Evolutionary conservation across 805 yeast species (phyloP), one percentile per base, ranked within the genome.

Genomic region (Sugiyamaella mastotermitis): DNA sequence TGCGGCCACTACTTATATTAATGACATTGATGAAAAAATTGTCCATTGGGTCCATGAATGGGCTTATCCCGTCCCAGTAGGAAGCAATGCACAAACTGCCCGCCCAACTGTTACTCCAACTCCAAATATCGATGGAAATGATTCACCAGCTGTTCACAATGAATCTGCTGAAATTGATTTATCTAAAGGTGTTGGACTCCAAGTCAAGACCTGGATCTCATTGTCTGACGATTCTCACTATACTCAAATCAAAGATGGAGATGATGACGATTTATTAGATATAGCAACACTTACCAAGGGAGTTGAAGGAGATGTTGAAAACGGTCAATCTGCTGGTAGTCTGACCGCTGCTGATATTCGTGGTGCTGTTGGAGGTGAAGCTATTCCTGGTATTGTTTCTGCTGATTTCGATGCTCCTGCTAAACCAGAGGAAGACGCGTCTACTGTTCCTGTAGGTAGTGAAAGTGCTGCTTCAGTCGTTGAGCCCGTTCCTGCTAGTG

Each of bases 361-460:
- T 50, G 79, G 75, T 9, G 78, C 79, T 4, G 77, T 71, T 4
- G 74, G 73, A 6, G 68, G 63, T 15, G 72, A 64, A 34, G 58
- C 72, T 1, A 66, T 68, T 45, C 69, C 73, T 2, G 74, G 76
- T 3, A 58, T 71, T 14, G 39, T 23, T 7, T 18, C 41, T 11
- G 42, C 49, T n/a, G 6, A 31, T 31, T 18, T 11, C 10, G 37
- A 41, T 32, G 23, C 39, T 18, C 33, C 30, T 27, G 41, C 37
- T 56, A 58, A 37, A 53, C 51, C 29, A 57, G 52, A 34, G 50
- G 53, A 40, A 18, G 38, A 29, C 25, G 37, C 41, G 30, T 42
- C 35, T 35, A 33, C 16, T 19, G 48, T 7, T 14, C 11, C 10
- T 23, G 26, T n/a, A 23, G 26, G 26, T 10, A n/a, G 10, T 10